phyloP scores from a whole-genome alignment of 345 rosid genomes.

The Bruguiera sexangula region DNA sequence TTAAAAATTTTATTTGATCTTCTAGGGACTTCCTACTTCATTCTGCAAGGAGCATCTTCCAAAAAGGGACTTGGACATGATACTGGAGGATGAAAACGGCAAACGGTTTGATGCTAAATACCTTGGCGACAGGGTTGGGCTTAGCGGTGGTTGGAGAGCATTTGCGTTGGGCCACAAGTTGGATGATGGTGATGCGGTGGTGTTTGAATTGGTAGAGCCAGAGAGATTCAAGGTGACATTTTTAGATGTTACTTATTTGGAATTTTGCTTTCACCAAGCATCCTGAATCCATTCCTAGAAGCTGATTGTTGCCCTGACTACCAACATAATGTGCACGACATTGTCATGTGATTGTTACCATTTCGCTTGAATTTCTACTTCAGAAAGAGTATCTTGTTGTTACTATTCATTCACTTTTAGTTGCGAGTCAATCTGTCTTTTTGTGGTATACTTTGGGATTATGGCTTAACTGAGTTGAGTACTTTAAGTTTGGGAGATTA shows the following conservation, averaged over 20 bases:
- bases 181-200: constrained; percentile 47
- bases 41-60: constrained; percentile 42
- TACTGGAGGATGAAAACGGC: constrained; percentile 39
- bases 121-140: constrained; percentile 30
- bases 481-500: too few relatives aligned
- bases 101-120: constrained; percentile 28
- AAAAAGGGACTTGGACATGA: constrained; percentile 18
- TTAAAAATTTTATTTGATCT: not conserved
- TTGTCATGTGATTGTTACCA: too few relatives aligned
- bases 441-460: too few relatives aligned
- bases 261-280: not conserved
- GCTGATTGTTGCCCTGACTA: not conserved
- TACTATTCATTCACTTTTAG: too few relatives aligned
- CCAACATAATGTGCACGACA: too few relatives aligned
- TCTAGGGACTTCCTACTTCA: constrained; percentile 41
- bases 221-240: constrained; percentile 33
- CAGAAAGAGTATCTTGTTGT: too few relatives aligned
- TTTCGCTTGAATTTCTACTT: too few relatives aligned
- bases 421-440: too few relatives aligned
- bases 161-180: constrained; percentile 45
- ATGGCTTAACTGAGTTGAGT: too few relatives aligned
- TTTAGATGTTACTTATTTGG: not conserved
- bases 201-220: constrained; percentile 37
- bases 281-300: not conserved
- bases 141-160: constrained; percentile 56